Base-by-base conservation (phyloP, 345 rosid species). In the Populus euphratica region DNA sequence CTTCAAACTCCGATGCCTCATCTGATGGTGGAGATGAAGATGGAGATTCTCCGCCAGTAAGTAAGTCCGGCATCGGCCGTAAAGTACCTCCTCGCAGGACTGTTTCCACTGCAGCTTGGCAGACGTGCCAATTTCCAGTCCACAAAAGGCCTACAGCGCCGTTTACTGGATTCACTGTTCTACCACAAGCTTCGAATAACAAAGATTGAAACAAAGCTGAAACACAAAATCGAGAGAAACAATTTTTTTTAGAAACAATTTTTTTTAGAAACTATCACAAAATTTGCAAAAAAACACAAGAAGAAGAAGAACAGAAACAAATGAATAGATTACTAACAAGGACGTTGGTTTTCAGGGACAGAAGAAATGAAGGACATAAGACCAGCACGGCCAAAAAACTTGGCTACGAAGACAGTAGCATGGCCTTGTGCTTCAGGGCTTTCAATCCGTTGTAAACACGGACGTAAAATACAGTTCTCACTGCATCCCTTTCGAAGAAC, bases 401-500 rank as follows among this genome's bases (percentile, higher is more conserved):
- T 96, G 80, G 99, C 98, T 41, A 96, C 97, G 82, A 93, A 96
- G 27, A 93, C 97, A 29, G 99, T 96, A 25, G 98, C 99, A 85
- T 96, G 94, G 44, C 99, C 99, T 78, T 96, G 98, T 7, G 99
- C 90, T 78, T 93, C 97, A 5, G 98, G 91, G 80, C 77, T 79
- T 56, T 93, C 98, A 73, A 96, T 96, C 98, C 97, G 90, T 78
- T 90, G 96, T 63, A 96, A 82, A 74, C 99, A 93, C 2, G 98
- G 96, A 14, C 99, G 90, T 49, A 96, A 81, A 56, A 96, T 86
- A 78, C 99, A 96, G 16, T 86, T 85, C 79, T 96, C 99, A 71
- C 99, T 92, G 90, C 99, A 96, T 3, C 99, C 99, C 79, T 96
- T 96, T 21, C 99, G 92, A 17, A 96, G 85, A 38, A 96, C 99